A percentile compares a stretch with the other conserved stretches of the same genome.
These are phyloP conservation scores for Nakazawaea ernobii DNA, from an alignment of 805 yeast genomes.

Conservation along the genomic window DNA sequence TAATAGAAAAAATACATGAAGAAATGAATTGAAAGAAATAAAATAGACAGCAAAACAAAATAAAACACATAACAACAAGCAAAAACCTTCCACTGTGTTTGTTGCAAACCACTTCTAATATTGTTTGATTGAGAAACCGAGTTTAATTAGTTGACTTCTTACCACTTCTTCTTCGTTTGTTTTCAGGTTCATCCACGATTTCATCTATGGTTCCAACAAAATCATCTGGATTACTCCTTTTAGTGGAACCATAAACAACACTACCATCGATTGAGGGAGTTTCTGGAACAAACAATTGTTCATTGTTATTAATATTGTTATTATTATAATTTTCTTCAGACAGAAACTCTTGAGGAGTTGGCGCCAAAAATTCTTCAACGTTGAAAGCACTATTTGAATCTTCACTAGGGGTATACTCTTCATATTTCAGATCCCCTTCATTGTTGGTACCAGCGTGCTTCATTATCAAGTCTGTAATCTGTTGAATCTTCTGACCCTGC, in stretches of 20 bases:
- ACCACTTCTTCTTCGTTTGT: not conserved
- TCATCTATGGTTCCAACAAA: slow-evolving; percentile 7
- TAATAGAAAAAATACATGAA: too few species aligned
- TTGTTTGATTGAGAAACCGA: too few species aligned
- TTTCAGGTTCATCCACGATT: slow-evolving; percentile 2
- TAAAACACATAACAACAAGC: too few species aligned
- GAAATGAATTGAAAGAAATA: too few species aligned
- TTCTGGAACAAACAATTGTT: not conserved
- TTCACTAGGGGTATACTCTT: slow-evolving; percentile 10
- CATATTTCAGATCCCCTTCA: slow-evolving; percentile 4
- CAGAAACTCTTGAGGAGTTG: slow-evolving; percentile 20
- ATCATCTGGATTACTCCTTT: not conserved
- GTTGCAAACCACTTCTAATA: too few species aligned
- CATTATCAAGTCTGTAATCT: slow-evolving; percentile 52
- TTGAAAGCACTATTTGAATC: slow-evolving; percentile 26
- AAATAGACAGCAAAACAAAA: too few species aligned
- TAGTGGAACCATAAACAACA: not conserved
- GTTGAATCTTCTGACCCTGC: slow-evolving; percentile 48
- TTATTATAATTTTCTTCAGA: too few species aligned
- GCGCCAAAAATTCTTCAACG: slow-evolving; percentile 26
- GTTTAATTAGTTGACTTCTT: not conserved
- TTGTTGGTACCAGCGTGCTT: slow-evolving; percentile 19
- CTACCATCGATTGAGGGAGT: not conserved
- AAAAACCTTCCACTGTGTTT: too few species aligned
- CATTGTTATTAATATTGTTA: not conserved